Evolutionary conservation across 2,329 filamentous ascomycete species (phyloP).

Genomic region (Colletotrichum tabaci): DNA sequence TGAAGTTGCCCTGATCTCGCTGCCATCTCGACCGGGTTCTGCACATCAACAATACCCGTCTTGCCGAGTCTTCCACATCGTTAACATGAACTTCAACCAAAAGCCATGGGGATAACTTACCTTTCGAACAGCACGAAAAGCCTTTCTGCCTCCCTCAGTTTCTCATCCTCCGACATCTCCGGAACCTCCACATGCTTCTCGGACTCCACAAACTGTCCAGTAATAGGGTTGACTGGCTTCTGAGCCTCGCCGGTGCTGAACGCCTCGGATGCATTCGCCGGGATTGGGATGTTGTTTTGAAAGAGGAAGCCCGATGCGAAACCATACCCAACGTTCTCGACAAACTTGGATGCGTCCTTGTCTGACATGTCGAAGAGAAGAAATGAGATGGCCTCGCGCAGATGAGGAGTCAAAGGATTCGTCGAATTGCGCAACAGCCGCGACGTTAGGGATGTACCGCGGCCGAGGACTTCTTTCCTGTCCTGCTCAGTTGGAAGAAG

Average conservation of each 20-base stretch:
- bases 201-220: slow-evolving; percentile 83
- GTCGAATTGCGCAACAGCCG: slow-evolving; percentile 84
- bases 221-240: slow-evolving; percentile 82
- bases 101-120: slow-evolving; percentile 57
- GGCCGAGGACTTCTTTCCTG: slow-evolving; percentile 82
- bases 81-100: slow-evolving; percentile 21
- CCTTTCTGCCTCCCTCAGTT: slow-evolving; percentile 90
- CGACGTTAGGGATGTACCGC: slow-evolving; percentile 80
- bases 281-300: slow-evolving; percentile 85
- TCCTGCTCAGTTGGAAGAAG: slow-evolving; percentile 86
- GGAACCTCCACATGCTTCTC: slow-evolving; percentile 73
- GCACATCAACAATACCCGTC: slow-evolving; percentile 82
- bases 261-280: slow-evolving; percentile 74
- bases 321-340: slow-evolving; percentile 94
- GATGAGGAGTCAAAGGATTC: slow-evolving; percentile 77
- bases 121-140: slow-evolving; percentile 93
- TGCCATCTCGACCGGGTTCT: slow-evolving; percentile 84
- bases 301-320: slow-evolving; percentile 93
- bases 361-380: slow-evolving; percentile 91
- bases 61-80: slow-evolving; percentile 68
- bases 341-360: slow-evolving; percentile 83
- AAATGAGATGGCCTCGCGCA: slow-evolving; percentile 82
- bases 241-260: slow-evolving; percentile 52
- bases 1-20: slow-evolving; percentile 79
- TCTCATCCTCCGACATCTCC: slow-evolving; percentile 92